These are phyloP conservation scores for Rhodamnia rubescens DNA, from an alignment of 345 rosid genomes.

Conservation along the genomic window DNA sequence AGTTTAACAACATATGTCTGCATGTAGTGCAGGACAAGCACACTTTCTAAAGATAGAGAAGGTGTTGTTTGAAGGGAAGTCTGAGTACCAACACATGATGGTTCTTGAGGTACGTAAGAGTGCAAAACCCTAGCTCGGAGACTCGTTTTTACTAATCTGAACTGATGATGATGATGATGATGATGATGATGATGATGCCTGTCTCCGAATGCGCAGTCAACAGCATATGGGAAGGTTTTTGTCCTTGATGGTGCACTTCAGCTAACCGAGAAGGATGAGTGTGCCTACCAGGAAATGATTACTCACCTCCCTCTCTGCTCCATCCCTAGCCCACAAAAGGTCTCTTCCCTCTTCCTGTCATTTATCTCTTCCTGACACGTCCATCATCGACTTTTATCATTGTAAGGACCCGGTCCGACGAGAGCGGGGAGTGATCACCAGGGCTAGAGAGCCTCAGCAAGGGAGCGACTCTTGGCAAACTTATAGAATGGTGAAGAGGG, in stretches of 20 bases:
- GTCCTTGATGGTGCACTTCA: constrained; percentile 70
- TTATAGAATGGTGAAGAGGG: too few species aligned
- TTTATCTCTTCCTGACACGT: not conserved
- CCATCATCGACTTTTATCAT: not conserved
- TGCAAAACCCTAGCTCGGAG: not conserved
- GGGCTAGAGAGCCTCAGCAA: too few species aligned
- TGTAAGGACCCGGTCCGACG: too few species aligned
- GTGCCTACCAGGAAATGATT: constrained; percentile 71
- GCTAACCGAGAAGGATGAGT: constrained; percentile 71
- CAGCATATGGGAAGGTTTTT: constrained; percentile 60
- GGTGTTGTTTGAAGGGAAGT: constrained; percentile 67
- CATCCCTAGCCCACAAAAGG: constrained; percentile 67
- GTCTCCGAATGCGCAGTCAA: constrained; percentile 28
- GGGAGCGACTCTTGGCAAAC: too few species aligned
- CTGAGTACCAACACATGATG: constrained; percentile 65
- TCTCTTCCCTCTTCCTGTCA: not conserved
- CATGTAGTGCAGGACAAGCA: constrained; percentile 56
- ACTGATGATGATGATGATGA: not conserved
- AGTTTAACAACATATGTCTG: not conserved
- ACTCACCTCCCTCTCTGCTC: constrained; percentile 84
- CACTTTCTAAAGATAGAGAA: constrained; percentile 70
- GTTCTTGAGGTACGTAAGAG: constrained; percentile 56
- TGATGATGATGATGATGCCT: not conserved
- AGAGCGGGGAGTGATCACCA: too few species aligned
- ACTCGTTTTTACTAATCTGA: not conserved